phyloP scores from a whole-genome alignment of 108 stramenopile genomes.

The Pelagomonas calceolata region DNA sequence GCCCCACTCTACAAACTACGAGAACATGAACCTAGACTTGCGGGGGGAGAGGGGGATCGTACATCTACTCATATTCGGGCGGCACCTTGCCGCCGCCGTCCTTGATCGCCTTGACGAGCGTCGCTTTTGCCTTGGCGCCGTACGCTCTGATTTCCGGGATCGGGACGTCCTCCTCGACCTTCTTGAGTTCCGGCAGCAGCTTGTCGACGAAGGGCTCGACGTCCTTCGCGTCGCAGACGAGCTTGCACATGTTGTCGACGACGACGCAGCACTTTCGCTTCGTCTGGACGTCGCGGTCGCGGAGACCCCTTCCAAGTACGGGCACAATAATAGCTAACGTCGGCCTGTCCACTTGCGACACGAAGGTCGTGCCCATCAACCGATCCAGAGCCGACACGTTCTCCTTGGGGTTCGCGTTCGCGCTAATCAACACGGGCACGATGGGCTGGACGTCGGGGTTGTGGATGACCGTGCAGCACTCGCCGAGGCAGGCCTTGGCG shows the following conservation, averaged over 20 bases:
- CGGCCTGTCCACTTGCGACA: slow-evolving; percentile 78
- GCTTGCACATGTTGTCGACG: slow-evolving; percentile 88
- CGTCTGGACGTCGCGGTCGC: slow-evolving; percentile 75
- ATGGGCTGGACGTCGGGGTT: slow-evolving; percentile 72
- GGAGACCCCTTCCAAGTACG: slow-evolving; percentile 75
- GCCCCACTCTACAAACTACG: too few relatives aligned
- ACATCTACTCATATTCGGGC: neutral
- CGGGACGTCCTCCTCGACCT: slow-evolving; percentile 78
- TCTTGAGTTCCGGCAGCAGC: slow-evolving; percentile 84
- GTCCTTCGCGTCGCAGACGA: slow-evolving; percentile 82
- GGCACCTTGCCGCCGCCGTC: neutral
- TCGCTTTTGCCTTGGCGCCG: slow-evolving; percentile 63
- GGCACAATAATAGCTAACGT: slow-evolving; percentile 90
- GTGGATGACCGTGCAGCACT: slow-evolving; percentile 62
- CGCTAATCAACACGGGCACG: slow-evolving; percentile 75
- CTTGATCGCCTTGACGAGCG: slow-evolving; percentile 52
- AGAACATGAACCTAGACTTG: too few relatives aligned
- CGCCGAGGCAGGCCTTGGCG: slow-evolving; percentile 55
- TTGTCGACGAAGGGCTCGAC: slow-evolving; percentile 85
- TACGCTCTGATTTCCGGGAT: slow-evolving; percentile 93
- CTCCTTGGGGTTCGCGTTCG: slow-evolving; percentile 72
- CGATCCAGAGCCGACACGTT: slow-evolving; percentile 80
- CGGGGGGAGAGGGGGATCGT: too few relatives aligned
- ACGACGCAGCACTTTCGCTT: slow-evolving; percentile 86
- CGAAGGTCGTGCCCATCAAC: slow-evolving; percentile 89